phyloP scores from a whole-genome alignment of 2,329 filamentous ascomycete species.

The Fusarium sublunatum region DNA sequence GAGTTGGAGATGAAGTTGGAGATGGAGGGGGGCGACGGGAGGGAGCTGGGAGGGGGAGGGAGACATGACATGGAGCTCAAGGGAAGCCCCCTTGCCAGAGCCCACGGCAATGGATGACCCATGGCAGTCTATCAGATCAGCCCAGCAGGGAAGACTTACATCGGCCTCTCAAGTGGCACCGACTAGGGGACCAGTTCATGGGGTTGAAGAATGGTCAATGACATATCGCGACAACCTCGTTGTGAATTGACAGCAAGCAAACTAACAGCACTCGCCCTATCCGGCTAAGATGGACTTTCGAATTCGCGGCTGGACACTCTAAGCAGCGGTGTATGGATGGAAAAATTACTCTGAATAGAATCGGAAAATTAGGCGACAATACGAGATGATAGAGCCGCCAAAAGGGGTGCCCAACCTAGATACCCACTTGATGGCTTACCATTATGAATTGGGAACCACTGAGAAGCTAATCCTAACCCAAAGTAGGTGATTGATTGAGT shows the following conservation, averaged over 20 bases:
- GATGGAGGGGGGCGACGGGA: not conserved
- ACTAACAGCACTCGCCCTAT: not conserved
- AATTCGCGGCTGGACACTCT: constrained; percentile 4
- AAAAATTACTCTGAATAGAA: constrained; percentile 25
- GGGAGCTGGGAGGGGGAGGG: constrained; percentile 29
- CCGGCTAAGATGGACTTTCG: not conserved
- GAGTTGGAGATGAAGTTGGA: constrained; percentile 27
- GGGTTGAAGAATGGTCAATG: constrained; percentile 17
- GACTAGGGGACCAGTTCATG: constrained; percentile 26
- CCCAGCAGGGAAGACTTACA: constrained; percentile 40
- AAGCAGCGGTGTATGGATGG: constrained; percentile 4
- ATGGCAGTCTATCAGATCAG: constrained; percentile 32
- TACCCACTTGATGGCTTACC: constrained; percentile 28
- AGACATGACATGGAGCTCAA: constrained; percentile 32
- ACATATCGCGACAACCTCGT: constrained; percentile 10
- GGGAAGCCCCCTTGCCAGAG: constrained; percentile 44
- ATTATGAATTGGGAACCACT: constrained; percentile 25
- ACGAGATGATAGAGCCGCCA: constrained; percentile 34
- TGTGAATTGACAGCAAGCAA: not conserved
- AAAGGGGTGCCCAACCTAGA: constrained; percentile 11
- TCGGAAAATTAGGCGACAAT: constrained; percentile 36
- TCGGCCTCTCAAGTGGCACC: constrained; percentile 35
- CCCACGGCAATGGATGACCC: constrained; percentile 40
- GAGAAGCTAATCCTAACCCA: constrained; percentile 13
- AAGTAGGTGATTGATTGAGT: not conserved